A percentile compares a stretch with the other conserved stretches of the same genome.
Evolutionary conservation across 108 stramenopile genomes (phyloP).

Genomic region (Aurantiochytrium sp.): DNA sequence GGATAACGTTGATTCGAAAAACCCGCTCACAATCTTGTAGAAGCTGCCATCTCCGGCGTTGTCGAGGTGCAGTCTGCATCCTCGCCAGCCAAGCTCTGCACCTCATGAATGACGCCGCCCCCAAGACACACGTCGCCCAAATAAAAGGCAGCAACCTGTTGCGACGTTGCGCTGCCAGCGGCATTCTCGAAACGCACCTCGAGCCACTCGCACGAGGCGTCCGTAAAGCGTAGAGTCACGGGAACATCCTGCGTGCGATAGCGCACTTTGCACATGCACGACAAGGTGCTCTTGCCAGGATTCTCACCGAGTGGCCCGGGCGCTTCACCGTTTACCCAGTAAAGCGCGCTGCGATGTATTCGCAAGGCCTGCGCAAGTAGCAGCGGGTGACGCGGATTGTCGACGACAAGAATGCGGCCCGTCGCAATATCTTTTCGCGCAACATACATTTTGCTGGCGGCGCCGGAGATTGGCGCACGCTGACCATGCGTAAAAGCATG

Average conservation of each 20-base stretch:
- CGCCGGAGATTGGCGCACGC: constrained; percentile 73
- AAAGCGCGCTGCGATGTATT: not conserved
- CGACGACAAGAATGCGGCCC: constrained; percentile 58
- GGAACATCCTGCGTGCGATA: not conserved
- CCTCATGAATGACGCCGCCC: constrained; percentile 15
- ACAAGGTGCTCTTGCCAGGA: not conserved
- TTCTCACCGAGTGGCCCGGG: not conserved
- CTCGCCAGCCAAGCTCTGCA: not conserved
- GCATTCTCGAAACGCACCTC: not conserved
- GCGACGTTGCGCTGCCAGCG: not conserved
- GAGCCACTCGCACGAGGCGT: not conserved
- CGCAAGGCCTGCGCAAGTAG: not conserved
- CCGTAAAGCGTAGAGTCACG: not conserved
- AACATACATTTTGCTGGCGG: constrained; percentile 65
- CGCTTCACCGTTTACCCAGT: not conserved
- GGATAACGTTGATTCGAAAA: too few relatives aligned
- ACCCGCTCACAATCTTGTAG: too few relatives aligned
- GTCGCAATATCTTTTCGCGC: constrained; percentile 47
- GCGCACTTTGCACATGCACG: constrained; percentile 13
- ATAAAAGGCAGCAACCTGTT: constrained; percentile 20
- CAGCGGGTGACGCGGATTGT: not conserved
- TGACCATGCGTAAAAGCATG: constrained; percentile 66
- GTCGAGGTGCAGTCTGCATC: too few relatives aligned
- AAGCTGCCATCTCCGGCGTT: too few relatives aligned
- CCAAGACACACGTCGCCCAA: constrained; percentile 19